Base-by-base conservation (phyloP, 192 early-diverging fungal genomes). In the Coemansia interrupta region DNA sequence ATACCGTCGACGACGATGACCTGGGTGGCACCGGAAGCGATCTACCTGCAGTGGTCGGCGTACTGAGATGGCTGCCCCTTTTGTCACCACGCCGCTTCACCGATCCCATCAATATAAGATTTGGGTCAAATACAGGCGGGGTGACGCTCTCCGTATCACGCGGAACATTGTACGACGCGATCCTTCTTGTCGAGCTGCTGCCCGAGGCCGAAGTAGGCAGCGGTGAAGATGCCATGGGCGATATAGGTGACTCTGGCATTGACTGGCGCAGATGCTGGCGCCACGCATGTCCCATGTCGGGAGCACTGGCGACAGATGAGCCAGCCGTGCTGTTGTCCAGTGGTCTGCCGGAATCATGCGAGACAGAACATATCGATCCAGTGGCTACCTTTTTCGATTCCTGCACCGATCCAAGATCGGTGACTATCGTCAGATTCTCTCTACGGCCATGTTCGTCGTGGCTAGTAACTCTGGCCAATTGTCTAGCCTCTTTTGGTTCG, bases 41-140 rank as follows among this genome's bases (percentile, higher is more conserved):
- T 36, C 43, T 49, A 15, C 28, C 32, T 6, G 46, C 3, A 15
- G 17, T 44, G 38, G 56, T 36, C n/a, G 4, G 32, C 4, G 30
- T 61, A 44, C n/a, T 44, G 49, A n/a, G 20, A 3, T 29, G 23
- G 39, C 20, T 22, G 40, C 39, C 45, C 13, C 56, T 63, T 24
- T 60, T 64, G 32, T 64, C 68, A 7, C 61, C 61, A 14, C 68
- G 68, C 29, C 47, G 45, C 53, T 70, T 70, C 6, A 70, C 68
- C 10, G 68, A 70, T 3, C 68, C 68, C 68, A 70, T 70, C 61
- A 70, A 22, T 19, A 70, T 60, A 11, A 64, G 47, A 9, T 41
- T 38, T 6, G 52, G 19, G 2, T 19, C 22, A 24, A 38, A 30
- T 4, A 40, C 26, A 26, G 57, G 11, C 0, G 6, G 50, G 14